Evolutionary conservation across 2,329 filamentous ascomycete genomes (phyloP).

Genomic region (Diaporthe nobilis): DNA sequence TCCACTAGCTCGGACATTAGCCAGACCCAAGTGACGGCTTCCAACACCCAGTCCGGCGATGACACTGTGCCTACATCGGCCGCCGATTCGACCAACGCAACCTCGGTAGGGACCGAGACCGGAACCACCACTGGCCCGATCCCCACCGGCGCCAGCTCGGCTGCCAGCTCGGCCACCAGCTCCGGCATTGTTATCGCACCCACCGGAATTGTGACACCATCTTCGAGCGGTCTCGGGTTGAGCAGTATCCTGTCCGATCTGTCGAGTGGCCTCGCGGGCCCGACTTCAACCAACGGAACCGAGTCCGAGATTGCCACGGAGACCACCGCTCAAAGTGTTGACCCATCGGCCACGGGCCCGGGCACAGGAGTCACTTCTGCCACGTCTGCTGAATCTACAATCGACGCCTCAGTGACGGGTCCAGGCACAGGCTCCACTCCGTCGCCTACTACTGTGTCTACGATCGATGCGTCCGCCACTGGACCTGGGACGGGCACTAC

Average conservation of each 20-base stretch:
- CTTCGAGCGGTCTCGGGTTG: conserved; percentile 36
- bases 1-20: neutral
- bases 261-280: conserved; percentile 30
- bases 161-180: conserved; percentile 32
- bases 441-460: neutral
- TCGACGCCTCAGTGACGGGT: conserved; percentile 26
- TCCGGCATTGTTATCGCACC: conserved; percentile 50
- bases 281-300: conserved; percentile 40
- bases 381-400: neutral
- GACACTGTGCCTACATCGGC: conserved; percentile 21
- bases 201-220: conserved; percentile 50
- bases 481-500: conserved; percentile 28
- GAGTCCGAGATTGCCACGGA: conserved; percentile 30
- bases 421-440: conserved; percentile 27
- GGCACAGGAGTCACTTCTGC: conserved; percentile 25
- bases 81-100: conserved; percentile 19
- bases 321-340: conserved; percentile 39
- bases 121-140: conserved; percentile 5
- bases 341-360: conserved; percentile 37
- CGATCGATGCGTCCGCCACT: conserved; percentile 7
- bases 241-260: conserved; percentile 44
- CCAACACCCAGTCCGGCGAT: conserved; percentile 28
- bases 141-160: conserved; percentile 3
- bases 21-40: neutral
- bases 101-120: conserved; percentile 9